These are phyloP conservation scores for Cercospora sp. DNA, from an alignment of 2,329 filamentous ascomycete species.

Conservation along the genomic window DNA sequence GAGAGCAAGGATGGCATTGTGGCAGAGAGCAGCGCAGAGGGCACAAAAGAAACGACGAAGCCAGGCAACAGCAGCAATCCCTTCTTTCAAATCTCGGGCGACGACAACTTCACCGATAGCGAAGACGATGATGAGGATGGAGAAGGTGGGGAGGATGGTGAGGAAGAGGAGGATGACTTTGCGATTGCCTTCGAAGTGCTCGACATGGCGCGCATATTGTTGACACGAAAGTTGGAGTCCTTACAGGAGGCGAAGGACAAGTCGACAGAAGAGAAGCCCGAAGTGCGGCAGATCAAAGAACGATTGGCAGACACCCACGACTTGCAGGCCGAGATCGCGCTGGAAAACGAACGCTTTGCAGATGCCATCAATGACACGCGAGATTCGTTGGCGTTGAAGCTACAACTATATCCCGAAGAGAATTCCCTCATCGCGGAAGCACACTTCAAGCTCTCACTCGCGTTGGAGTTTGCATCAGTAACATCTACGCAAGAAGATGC, in stretches of 20 bases:
- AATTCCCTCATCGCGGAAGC: constrained; percentile 88
- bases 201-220: constrained; percentile 61
- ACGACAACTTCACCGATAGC: constrained; percentile 89
- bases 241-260: constrained; percentile 51
- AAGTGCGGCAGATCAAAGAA: constrained; percentile 69
- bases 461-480: constrained; percentile 88
- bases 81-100: constrained; percentile 87
- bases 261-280: constrained; percentile 35
- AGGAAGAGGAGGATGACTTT: constrained; percentile 62
- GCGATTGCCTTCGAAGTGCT: constrained; percentile 64
- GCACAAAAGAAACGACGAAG: constrained; percentile 42
- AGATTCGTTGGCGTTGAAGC: constrained; percentile 74
- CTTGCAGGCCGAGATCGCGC: constrained; percentile 90
- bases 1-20: constrained; percentile 48
- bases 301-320: constrained; percentile 91
- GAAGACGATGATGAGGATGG: constrained; percentile 55
- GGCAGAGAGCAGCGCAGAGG: constrained; percentile 47
- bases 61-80: constrained; percentile 63
- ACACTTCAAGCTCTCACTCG: constrained; percentile 93
- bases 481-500: constrained; percentile 56
- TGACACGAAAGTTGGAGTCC: constrained; percentile 57
- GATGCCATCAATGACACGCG: constrained; percentile 84
- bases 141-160: constrained; percentile 46
- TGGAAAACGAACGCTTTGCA: constrained; percentile 91
- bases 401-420: constrained; percentile 74